These are phyloP conservation scores for Paxillus involutus DNA, from an alignment of 768 basidiomycete genomes.

Conservation along the genomic window DNA sequence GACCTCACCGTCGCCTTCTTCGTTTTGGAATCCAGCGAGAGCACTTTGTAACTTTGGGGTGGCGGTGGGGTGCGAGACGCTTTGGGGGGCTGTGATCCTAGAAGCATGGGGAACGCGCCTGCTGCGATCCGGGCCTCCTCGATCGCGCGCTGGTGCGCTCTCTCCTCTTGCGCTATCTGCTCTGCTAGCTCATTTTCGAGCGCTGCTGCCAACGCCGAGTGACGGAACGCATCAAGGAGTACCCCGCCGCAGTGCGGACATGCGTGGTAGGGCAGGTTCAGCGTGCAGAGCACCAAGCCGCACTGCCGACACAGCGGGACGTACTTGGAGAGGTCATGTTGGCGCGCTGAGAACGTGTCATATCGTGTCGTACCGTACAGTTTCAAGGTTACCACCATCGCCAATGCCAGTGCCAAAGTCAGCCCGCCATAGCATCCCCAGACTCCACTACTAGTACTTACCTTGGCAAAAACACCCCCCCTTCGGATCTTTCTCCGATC, in stretches of 20 bases:
- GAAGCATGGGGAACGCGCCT: slow-evolving; percentile 64
- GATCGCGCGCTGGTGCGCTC: slow-evolving; percentile 43
- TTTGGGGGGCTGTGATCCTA: slow-evolving; percentile 11
- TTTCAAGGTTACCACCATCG: no score
- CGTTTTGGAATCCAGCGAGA: slow-evolving; percentile 55
- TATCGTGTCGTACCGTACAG: not conserved
- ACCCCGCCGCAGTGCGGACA: slow-evolving; percentile 53
- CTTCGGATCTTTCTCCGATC: slow-evolving; percentile 48
- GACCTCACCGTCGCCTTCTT: slow-evolving; percentile 55
- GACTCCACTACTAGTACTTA: slow-evolving; percentile 23
- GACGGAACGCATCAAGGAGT: slow-evolving; percentile 36
- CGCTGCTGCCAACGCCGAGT: slow-evolving; percentile 37
- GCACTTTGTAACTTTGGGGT: slow-evolving; percentile 52
- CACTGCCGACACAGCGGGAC: slow-evolving; percentile 55
- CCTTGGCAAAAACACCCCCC: slow-evolving; percentile 75
- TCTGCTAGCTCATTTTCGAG: slow-evolving; percentile 45
- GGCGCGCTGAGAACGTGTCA: slow-evolving; percentile 42
- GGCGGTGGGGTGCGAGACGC: slow-evolving; percentile 20
- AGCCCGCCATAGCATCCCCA: not conserved
- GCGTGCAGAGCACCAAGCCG: slow-evolving; percentile 59
- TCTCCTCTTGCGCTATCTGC: slow-evolving; percentile 47
- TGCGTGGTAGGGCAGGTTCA: slow-evolving; percentile 53
- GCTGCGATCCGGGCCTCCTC: slow-evolving; percentile 49
- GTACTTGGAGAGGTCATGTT: slow-evolving; percentile 57
- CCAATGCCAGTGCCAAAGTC: not conserved